phyloP scores from a whole-genome alignment of 192 early-diverging fungal species.

The Helicostylum pulchrum region DNA sequence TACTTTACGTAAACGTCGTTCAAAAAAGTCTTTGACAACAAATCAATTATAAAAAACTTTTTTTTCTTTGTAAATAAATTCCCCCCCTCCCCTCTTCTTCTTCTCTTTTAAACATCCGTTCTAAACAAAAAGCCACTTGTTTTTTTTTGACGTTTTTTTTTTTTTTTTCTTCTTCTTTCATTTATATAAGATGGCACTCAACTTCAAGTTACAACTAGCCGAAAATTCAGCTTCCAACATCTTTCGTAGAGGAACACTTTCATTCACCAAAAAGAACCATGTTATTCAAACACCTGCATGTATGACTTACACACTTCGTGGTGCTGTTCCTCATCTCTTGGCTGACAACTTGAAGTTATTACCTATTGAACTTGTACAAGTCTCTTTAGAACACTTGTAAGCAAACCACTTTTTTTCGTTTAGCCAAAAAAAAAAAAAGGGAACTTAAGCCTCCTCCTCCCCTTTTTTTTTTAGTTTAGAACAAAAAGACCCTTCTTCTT shows the following conservation, averaged over 20 bases:
- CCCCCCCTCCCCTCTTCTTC: too few species aligned
- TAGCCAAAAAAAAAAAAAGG: too few species aligned
- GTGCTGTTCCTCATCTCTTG: slow-evolving; percentile 54
- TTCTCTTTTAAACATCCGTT: too few species aligned
- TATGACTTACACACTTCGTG: slow-evolving; percentile 47
- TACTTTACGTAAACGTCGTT: slow-evolving; percentile 42
- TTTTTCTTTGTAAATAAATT: slow-evolving; percentile 10
- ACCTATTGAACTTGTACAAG: slow-evolving; percentile 40
- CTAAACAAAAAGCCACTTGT: background rate
- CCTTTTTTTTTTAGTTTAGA: slow-evolving; percentile 28
- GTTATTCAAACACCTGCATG: slow-evolving; percentile 48
- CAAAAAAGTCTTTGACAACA: slow-evolving; percentile 9
- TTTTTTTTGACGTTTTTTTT: slow-evolving; percentile 8
- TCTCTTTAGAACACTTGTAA: slow-evolving; percentile 52
- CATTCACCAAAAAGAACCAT: slow-evolving; percentile 23
- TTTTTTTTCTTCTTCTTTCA: background rate
- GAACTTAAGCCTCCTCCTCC: too few species aligned
- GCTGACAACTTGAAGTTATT: slow-evolving; percentile 45
- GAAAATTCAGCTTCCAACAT: slow-evolving; percentile 2
- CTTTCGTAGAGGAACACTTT: slow-evolving; percentile 27
- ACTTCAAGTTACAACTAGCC: slow-evolving; percentile 4
- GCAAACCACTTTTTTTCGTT: background rate
- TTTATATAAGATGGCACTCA: slow-evolving; percentile 26
- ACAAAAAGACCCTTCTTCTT: slow-evolving; percentile 38
- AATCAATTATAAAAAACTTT: background rate